A percentile compares a stretch with the other conserved stretches of the same genome.
Evolutionary conservation across 2,329 filamentous ascomycete genomes (phyloP).

Genomic region (Didymella sp.): DNA sequence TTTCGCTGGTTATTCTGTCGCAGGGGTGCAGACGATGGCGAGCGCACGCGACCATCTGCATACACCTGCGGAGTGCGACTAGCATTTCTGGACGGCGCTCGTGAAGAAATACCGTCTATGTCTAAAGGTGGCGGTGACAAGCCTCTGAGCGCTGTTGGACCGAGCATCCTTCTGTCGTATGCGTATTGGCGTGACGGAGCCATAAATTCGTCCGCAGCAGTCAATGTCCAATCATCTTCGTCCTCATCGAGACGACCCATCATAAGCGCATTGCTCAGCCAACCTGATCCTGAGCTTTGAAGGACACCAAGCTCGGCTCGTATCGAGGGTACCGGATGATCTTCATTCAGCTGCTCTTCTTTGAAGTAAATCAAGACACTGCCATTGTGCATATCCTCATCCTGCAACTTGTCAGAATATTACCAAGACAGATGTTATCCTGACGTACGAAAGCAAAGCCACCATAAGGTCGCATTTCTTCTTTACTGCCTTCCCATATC

Average conservation of each 20-base stretch:
- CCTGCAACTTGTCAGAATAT: conserved; percentile 33
- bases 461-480: conserved; percentile 42
- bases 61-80: conserved; percentile 12
- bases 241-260: conserved; percentile 48
- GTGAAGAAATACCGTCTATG: conserved; percentile 27
- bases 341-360: conserved; percentile 47
- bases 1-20: conserved; percentile 18
- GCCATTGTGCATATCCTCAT: conserved; percentile 49
- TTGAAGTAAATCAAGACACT: conserved; percentile 50
- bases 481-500: conserved; percentile 45
- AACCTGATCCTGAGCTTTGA: conserved; percentile 47
- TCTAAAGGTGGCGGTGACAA: conserved; percentile 40
- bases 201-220: conserved; percentile 34
- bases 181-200: conserved; percentile 22
- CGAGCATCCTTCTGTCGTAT: conserved; percentile 35
- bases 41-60: conserved; percentile 19
- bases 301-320: conserved; percentile 46
- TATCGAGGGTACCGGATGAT: conserved; percentile 47
- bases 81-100: conserved; percentile 4
- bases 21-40: conserved; percentile 26
- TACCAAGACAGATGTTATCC: background rate
- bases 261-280: conserved; percentile 46
- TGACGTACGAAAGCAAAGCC: conserved; percentile 48
- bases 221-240: conserved; percentile 41
- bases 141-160: conserved; percentile 35